Evolutionary conservation across 202 grass and related monocot genomes (phyloP).

Genomic region (Bolboschoenoplectus hybrid): DNA sequence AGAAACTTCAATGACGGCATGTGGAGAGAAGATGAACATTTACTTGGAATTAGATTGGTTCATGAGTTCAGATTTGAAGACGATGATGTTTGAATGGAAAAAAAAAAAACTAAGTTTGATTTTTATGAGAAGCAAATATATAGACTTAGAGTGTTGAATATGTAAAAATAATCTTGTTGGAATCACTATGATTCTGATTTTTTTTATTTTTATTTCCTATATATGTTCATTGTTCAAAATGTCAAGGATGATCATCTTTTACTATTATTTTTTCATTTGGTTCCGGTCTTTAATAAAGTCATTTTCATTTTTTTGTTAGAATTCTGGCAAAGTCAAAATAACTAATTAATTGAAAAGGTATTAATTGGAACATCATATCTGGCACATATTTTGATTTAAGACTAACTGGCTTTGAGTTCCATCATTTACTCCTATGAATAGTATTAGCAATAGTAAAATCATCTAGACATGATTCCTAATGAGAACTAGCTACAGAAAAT

Average conservation of each 20-base stretch:
- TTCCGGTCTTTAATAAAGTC: too few relatives aligned
- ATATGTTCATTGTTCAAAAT: not conserved
- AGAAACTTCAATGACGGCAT: slow-evolving; percentile 21
- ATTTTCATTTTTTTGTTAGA: too few relatives aligned
- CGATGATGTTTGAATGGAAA: not conserved
- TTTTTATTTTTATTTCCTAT: not conserved
- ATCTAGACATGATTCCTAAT: too few relatives aligned
- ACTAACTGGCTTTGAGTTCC: too few relatives aligned
- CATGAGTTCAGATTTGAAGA: slow-evolving; percentile 21
- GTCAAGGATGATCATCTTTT: not conserved
- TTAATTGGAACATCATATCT: too few relatives aligned
- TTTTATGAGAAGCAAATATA: not conserved
- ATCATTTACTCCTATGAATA: too few relatives aligned
- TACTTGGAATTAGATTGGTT: slow-evolving; percentile 1
- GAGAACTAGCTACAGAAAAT: too few relatives aligned
- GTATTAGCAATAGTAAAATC: too few relatives aligned
- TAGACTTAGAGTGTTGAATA: not conserved
- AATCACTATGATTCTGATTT: not conserved
- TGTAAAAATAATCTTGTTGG: not conserved
- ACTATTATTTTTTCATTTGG: not conserved
- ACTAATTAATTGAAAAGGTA: too few relatives aligned
- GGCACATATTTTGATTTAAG: too few relatives aligned
- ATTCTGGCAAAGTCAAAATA: not conserved
- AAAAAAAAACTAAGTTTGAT: not conserved
- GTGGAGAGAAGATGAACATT: slow-evolving; percentile 23